Conservation (phyloP, 2,329 filamentous ascomycete genomes). For the Didymella lethalis region DNA sequence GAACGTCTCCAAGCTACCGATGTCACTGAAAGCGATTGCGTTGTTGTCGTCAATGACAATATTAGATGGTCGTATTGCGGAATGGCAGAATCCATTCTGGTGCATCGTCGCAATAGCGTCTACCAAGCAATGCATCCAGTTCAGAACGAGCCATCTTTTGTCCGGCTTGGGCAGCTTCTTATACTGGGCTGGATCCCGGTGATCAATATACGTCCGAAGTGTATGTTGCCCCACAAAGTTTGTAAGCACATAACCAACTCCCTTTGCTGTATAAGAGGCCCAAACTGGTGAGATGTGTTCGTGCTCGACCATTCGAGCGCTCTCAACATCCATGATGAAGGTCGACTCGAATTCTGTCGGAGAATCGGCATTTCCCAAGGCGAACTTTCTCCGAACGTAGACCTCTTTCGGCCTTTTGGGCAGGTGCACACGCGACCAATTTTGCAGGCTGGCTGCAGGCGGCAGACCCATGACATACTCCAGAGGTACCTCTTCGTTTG, state of each 20-base stretch:
- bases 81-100: constrained; percentile 68
- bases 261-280: constrained; percentile 73
- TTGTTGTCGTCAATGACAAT: constrained; percentile 72
- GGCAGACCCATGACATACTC: constrained; percentile 69
- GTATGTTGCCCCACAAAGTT: constrained; percentile 72
- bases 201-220: constrained; percentile 71
- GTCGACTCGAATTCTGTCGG: constrained; percentile 51
- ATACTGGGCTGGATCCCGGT: constrained; percentile 66
- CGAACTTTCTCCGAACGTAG: constrained; percentile 66
- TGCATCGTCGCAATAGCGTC: constrained; percentile 75
- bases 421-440: constrained; percentile 69
- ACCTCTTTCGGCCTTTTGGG: constrained; percentile 66
- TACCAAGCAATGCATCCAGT: constrained; percentile 78
- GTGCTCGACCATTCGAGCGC: constrained; percentile 67
- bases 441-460: constrained; percentile 54
- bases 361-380: constrained; percentile 54
- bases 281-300: constrained; percentile 75
- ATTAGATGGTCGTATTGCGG: constrained; percentile 74
- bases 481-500: constrained; percentile 73
- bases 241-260: constrained; percentile 70
- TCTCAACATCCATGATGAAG: constrained; percentile 68
- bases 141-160: constrained; percentile 67
- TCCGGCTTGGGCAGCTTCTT: constrained; percentile 68
- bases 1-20: constrained; percentile 58
- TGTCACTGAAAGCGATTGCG: constrained; percentile 72